Evolutionary conservation across 768 basidiomycete genomes (phyloP).

Genomic region (Tricholoma sp.): DNA sequence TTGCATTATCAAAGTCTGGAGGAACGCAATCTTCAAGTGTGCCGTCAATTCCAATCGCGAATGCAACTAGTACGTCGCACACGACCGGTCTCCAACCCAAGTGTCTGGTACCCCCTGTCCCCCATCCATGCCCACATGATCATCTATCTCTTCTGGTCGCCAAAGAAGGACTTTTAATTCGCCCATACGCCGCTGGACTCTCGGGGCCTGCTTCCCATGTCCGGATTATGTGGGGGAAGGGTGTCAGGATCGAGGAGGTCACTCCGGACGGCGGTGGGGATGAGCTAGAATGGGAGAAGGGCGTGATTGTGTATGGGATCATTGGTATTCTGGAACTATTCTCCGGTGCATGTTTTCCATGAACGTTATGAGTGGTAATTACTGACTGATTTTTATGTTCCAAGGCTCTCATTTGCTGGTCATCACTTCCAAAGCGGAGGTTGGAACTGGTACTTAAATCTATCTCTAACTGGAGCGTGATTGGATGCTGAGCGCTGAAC

Average conservation of each 20-base stretch:
- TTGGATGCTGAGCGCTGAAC: constrained; percentile 4
- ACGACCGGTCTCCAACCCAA: constrained; percentile 50
- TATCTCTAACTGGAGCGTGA: neutral
- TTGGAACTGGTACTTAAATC: constrained; percentile 66
- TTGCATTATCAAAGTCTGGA: constrained; percentile 19
- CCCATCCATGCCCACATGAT: constrained; percentile 72
- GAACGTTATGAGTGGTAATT: constrained; percentile 4
- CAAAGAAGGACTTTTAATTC: constrained; percentile 59
- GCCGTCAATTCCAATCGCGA: constrained; percentile 3
- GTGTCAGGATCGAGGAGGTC: constrained; percentile 48
- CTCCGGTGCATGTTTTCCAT: constrained; percentile 40
- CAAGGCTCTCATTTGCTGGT: constrained; percentile 75
- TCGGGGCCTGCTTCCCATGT: constrained; percentile 35
- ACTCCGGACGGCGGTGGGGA: constrained; percentile 23
- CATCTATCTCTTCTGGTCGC: constrained; percentile 59
- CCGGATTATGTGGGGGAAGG: constrained; percentile 53
- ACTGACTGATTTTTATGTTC: constrained; percentile 2
- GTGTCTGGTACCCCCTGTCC: constrained; percentile 58
- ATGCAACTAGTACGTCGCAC: constrained; percentile 9
- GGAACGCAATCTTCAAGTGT: constrained; percentile 10
- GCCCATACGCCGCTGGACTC: constrained; percentile 42
- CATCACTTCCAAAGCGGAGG: constrained; percentile 54
- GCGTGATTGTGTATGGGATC: constrained; percentile 67
- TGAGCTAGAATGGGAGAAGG: constrained; percentile 45
- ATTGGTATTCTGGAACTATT: constrained; percentile 70